A percentile compares a stretch with the other conserved stretches of the same genome.
Conservation (phyloP, 495 filamentous ascomycete species). For the Neurospora pannonica region DNA sequence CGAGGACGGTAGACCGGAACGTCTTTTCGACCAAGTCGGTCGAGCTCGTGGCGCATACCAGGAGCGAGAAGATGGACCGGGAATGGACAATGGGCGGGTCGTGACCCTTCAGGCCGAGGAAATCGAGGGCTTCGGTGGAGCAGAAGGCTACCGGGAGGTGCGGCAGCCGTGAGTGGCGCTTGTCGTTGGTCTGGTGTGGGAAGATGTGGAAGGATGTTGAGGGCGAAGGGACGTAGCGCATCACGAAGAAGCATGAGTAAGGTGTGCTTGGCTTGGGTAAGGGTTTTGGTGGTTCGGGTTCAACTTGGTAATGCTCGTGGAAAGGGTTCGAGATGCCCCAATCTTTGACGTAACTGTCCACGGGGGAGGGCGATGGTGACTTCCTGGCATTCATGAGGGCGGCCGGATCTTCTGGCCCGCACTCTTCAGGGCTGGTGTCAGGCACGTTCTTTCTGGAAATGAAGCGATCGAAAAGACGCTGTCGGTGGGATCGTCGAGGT, state of each 20-base stretch:
- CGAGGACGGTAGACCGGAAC: conserved; percentile 29
- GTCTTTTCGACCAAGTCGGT: conserved; percentile 20
- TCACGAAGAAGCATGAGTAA: conserved; percentile 39
- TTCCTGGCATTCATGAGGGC: background rate
- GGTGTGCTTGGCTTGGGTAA: conserved; percentile 18
- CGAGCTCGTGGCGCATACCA: conserved; percentile 28
- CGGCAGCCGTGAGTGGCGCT: background rate
- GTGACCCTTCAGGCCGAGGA: conserved; percentile 31
- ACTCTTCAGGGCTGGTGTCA: background rate
- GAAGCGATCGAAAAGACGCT: background rate
- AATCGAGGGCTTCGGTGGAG: conserved; percentile 25
- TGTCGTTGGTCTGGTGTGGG: background rate
- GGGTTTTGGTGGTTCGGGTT: conserved; percentile 28
- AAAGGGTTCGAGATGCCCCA: background rate
- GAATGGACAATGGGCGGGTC: conserved; percentile 28
- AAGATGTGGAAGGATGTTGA: background rate
- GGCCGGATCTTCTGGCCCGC: background rate
- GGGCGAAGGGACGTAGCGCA: conserved; percentile 8
- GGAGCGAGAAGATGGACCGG: conserved; percentile 41
- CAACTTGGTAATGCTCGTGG: background rate
- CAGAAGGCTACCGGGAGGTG: conserved; percentile 16
- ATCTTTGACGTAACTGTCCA: background rate
- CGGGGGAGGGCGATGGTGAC: background rate
- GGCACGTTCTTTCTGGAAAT: background rate
- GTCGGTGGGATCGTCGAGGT: background rate